These are phyloP conservation scores for Lavandula angustifolia DNA, from an alignment of 257 asterid species.

Conservation along the genomic window DNA sequence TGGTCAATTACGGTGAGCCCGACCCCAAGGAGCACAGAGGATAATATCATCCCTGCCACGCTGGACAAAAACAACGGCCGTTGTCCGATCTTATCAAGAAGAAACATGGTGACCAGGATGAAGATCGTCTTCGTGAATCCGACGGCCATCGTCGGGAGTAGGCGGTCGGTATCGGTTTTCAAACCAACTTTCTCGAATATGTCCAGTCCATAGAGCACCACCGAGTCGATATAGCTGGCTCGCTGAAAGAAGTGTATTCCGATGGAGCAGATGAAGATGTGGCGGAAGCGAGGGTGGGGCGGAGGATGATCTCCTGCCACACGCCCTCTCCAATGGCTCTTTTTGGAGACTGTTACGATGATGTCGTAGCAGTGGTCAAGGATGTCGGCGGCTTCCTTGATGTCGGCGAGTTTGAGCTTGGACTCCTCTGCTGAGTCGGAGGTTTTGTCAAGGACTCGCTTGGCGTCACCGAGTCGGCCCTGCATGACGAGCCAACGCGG, in stretches of 20 bases:
- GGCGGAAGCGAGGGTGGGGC: conserved; percentile 68
- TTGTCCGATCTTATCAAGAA: conserved; percentile 64
- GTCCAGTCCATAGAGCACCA: conserved; percentile 67
- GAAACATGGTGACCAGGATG: conserved; percentile 74
- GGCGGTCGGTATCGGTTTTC: conserved; percentile 32
- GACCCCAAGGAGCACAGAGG: conserved; percentile 39
- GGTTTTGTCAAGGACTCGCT: conserved; percentile 61
- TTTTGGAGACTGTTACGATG: conserved; percentile 40
- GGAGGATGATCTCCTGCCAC: conserved; percentile 67
- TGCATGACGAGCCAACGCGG: conserved; percentile 95
- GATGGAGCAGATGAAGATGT: conserved; percentile 55
- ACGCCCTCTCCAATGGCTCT: conserved; percentile 53
- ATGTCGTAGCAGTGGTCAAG: conserved; percentile 61
- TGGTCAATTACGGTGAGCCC: conserved; percentile 47
- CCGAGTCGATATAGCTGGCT: conserved; percentile 79
- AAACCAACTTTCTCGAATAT: conserved; percentile 65
- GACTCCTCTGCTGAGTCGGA: conserved; percentile 71
- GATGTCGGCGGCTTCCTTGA: conserved; percentile 73
- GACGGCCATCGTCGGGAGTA: conserved; percentile 75
- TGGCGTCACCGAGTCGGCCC: conserved; percentile 81
- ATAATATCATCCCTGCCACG: conserved; percentile 61
- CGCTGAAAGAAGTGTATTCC: conserved; percentile 83
- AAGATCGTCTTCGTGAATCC: conserved; percentile 71
- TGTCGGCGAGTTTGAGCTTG: conserved; percentile 52
- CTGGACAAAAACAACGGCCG: conserved; percentile 66